These are phyloP conservation scores for Salix viminalis DNA, from an alignment of 345 rosid species.

Conservation along the genomic window DNA sequence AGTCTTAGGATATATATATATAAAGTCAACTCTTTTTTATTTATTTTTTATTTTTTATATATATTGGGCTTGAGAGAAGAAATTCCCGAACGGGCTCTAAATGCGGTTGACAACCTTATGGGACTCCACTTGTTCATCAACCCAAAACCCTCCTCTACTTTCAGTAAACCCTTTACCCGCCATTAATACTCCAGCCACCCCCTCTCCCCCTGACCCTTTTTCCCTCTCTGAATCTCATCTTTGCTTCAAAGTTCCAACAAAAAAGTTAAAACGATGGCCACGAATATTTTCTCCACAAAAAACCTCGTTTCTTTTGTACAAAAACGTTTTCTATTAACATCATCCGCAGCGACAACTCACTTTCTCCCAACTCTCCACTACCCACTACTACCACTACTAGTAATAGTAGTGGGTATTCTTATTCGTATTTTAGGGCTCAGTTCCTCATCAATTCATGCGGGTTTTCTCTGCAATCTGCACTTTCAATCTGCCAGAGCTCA, in stretches of 20 bases:
- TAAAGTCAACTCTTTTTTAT: too few species aligned
- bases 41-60: too few species aligned
- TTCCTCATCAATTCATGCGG: conserved; percentile 21
- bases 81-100: too few species aligned
- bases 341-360: neutral
- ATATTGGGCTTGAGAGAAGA: too few species aligned
- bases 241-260: neutral
- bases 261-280: neutral
- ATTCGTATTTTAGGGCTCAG: conserved; percentile 6
- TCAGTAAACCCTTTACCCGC: too few species aligned
- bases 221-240: neutral
- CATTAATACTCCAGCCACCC: too few species aligned
- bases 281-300: neutral
- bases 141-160: too few species aligned
- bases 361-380: neutral
- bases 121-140: too few species aligned
- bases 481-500: conserved; percentile 12
- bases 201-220: too few species aligned
- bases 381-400: neutral
- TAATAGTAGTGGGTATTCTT: neutral
- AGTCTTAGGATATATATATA: too few species aligned
- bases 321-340: neutral
- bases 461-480: conserved; percentile 20
- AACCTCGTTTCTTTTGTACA: neutral
- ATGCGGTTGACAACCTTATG: too few species aligned